Percentiles rank a stretch among this genome's conserved stretches.
These are phyloP conservation scores for Colletotrichum cordylinicola DNA, from an alignment of 2,329 filamentous ascomycete species.

Conservation along the genomic window DNA sequence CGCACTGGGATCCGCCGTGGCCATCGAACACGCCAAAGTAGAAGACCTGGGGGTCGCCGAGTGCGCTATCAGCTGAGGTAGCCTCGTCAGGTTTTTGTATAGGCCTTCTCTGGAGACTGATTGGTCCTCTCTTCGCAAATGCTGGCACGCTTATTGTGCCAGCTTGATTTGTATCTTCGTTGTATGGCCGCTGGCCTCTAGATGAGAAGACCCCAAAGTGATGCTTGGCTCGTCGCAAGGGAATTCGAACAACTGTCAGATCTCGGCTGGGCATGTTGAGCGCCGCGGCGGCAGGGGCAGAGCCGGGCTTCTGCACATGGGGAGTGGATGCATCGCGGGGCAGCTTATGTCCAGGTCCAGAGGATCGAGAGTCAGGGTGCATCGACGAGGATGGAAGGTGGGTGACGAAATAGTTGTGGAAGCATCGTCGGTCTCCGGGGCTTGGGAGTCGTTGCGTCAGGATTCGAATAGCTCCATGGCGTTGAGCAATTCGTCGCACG, in stretches of 20 bases:
- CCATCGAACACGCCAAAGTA: conserved; percentile 98
- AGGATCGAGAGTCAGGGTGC: conserved; percentile 79
- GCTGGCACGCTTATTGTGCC: conserved; percentile 93
- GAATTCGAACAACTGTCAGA: conserved; percentile 93
- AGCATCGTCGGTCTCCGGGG: conserved; percentile 52
- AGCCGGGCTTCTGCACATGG: conserved; percentile 64
- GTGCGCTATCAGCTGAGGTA: conserved; percentile 76
- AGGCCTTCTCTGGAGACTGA: conserved; percentile 56
- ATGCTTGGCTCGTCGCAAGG: conserved; percentile 90
- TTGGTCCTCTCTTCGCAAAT: conserved; percentile 84
- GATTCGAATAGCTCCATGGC: background rate
- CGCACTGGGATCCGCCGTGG: conserved; percentile 89
- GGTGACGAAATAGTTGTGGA: conserved; percentile 98
- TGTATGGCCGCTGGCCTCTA: conserved; percentile 84
- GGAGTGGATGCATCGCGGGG: conserved; percentile 85
- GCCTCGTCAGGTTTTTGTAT: conserved; percentile 62
- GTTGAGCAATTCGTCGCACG: conserved; percentile 12
- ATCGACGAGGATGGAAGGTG: conserved; percentile 92
- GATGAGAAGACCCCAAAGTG: conserved; percentile 86
- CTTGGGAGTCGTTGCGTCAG: background rate
- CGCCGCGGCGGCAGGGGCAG: conserved; percentile 63
- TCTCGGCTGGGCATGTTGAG: conserved; percentile 71
- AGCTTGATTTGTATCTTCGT: conserved; percentile 94
- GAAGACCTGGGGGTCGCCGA: conserved; percentile 93
- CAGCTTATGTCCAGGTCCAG: conserved; percentile 80